Conservation (phyloP, 495 filamentous ascomycete genomes). For the Neurospora sp. region DNA sequence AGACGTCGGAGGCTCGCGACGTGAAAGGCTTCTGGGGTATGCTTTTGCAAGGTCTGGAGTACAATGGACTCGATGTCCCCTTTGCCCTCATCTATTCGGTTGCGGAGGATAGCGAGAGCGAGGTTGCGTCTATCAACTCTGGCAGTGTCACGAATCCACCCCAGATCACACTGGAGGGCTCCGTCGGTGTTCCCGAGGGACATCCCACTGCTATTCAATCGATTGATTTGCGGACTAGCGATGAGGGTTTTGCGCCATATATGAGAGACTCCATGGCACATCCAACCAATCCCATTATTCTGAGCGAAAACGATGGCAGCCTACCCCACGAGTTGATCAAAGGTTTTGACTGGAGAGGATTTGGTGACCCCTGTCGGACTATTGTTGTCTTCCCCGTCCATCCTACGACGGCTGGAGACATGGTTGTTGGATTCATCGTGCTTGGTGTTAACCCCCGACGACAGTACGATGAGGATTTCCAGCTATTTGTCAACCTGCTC, state of each 20-base stretch:
- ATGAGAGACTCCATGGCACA: slow-evolving; percentile 59
- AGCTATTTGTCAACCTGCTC: slow-evolving; percentile 58
- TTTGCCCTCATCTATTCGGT: slow-evolving; percentile 58
- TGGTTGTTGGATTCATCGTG: slow-evolving; percentile 55
- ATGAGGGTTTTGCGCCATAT: slow-evolving; percentile 53
- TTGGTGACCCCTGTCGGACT: slow-evolving; percentile 51
- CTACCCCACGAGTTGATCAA: slow-evolving; percentile 48
- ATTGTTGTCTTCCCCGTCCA: slow-evolving; percentile 62
- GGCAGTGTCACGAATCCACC: slow-evolving; percentile 44
- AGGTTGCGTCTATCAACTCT: slow-evolving; percentile 51
- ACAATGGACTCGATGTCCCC: slow-evolving; percentile 52
- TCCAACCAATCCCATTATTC: slow-evolving; percentile 41
- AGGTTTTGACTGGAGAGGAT: slow-evolving; percentile 54
- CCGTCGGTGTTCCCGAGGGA: slow-evolving; percentile 49
- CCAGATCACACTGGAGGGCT: slow-evolving; percentile 49
- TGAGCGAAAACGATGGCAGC: slow-evolving; percentile 48
- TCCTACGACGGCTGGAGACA: slow-evolving; percentile 53
- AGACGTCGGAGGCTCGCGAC: slow-evolving; percentile 54
- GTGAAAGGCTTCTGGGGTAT: slow-evolving; percentile 52
- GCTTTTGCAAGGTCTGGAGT: slow-evolving; percentile 46
- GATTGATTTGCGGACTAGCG: slow-evolving; percentile 50
- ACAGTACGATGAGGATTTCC: slow-evolving; percentile 60
- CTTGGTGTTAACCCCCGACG: slow-evolving; percentile 59
- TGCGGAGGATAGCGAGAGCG: slow-evolving; percentile 48
- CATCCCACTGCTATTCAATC: slow-evolving; percentile 43